Base-by-base conservation (phyloP, 371 early-diverging fungal genomes). In the Blakeslea trispora region DNA sequence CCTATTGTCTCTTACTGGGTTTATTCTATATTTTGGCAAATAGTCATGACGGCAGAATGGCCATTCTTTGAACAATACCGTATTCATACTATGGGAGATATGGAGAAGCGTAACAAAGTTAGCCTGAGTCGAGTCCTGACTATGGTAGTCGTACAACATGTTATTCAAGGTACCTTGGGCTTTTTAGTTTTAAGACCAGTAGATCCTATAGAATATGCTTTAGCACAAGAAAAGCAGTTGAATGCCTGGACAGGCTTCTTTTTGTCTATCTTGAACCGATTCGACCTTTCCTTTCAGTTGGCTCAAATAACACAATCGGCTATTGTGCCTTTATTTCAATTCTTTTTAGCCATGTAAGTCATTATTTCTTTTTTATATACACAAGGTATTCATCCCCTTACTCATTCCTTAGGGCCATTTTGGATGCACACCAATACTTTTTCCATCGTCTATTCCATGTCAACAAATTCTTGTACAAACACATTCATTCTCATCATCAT, bases 401-500 rank as follows among this genome's bases (percentile, higher is more conserved):
- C n/a, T n/a, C 28, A 28, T 28, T 28, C 28, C 28, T 28, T 61
- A 81, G 82, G 82, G 18, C 81, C 11, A 65, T 85, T 50, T 68
- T 86, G 60, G 87, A 86, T 60, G 76, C 81, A 1, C 84, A 82
- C 66, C 81, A 91, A 68, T 91, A 91, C 72, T 88, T 89, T 73
- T 76, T 90, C 49, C 91, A 91, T 65, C 84, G 90, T 44, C 72
- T 82, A 43, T 83, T 84, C 70, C 91, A 91, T 72, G 67, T 71
- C 42, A 85, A 84, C 64, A 81, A 79, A 50, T 85, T 75, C 35
- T 75, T 91, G 24, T 91, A 91, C 74, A 82, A 85, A 57, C 75
- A 81, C 55, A 77, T 91, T 55, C 91, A 91, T 61, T 86, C 87
- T 31, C 82, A 84, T 49, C 91, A 91, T 60, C 91, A 91, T 59